These are phyloP conservation scores for Agrocybe pediades DNA, from an alignment of 768 basidiomycete species.

Conservation along the genomic window DNA sequence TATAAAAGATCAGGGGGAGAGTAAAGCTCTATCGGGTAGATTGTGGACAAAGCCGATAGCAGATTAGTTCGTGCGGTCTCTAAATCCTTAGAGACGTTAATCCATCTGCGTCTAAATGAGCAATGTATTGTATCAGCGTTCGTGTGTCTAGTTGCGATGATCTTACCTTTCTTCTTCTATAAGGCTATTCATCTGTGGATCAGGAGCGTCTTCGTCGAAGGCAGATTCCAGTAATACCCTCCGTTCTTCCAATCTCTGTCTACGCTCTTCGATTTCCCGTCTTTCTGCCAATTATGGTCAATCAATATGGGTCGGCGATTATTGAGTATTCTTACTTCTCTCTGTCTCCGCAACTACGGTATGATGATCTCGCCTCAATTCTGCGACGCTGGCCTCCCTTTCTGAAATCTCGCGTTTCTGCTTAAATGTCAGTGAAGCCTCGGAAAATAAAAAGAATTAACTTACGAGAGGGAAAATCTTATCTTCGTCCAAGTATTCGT, in stretches of 20 bases:
- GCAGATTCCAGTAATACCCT: constrained; percentile 16
- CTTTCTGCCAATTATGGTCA: constrained; percentile 24
- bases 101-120: constrained; percentile 2
- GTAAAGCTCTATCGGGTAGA: constrained; percentile 89
- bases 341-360: constrained; percentile 44
- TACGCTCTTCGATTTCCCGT: constrained; percentile 29
- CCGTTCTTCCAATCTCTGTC: constrained; percentile 19
- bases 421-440: constrained; percentile 22
- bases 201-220: constrained; percentile 3
- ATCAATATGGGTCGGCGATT: neutral
- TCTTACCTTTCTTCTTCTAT: constrained; percentile 24
- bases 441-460: constrained; percentile 9
- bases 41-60: constrained; percentile 67
- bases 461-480: constrained; percentile 42
- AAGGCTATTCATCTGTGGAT: constrained; percentile 7
- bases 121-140: neutral
- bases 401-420: constrained; percentile 74
- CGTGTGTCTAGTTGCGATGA: neutral
- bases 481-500: constrained; percentile 47
- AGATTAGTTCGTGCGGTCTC: constrained; percentile 58
- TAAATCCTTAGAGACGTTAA: constrained; percentile 11
- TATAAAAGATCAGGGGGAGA: constrained; percentile 87
- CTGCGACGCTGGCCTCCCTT: constrained; percentile 55
- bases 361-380: constrained; percentile 44
- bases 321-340: constrained; percentile 40